Percentiles rank a stretch among this genome's conserved stretches.
These are phyloP conservation scores for Paecilomyces sp. DNA, from an alignment of 2,329 filamentous ascomycete genomes.

Conservation along the genomic window DNA sequence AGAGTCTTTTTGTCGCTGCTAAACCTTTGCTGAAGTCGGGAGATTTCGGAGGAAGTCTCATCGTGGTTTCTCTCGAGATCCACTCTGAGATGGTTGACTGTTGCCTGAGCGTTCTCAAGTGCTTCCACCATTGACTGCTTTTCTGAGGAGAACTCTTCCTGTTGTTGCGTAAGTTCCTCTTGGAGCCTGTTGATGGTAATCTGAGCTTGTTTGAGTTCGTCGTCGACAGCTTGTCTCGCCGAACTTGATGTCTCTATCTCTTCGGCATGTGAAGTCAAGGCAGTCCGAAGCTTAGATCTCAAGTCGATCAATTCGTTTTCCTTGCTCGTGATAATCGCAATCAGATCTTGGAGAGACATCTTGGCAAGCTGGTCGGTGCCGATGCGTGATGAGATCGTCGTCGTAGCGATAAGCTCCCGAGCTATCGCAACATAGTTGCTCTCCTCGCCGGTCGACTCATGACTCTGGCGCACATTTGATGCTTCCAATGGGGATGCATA, in stretches of 20 bases:
- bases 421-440: neutral
- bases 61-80: neutral
- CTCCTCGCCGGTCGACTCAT: neutral
- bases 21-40: neutral
- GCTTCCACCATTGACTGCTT: neutral
- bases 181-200: neutral
- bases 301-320: neutral
- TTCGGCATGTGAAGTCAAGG: neutral
- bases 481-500: neutral
- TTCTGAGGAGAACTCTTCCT: neutral
- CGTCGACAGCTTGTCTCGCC: neutral
- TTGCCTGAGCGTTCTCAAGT: neutral
- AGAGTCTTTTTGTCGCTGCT: neutral
- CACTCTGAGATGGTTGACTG: neutral
- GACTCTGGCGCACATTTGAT: neutral
- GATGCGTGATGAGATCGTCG: neutral
- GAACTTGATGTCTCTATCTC: neutral
- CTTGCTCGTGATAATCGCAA: neutral
- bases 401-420: neutral
- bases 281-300: neutral
- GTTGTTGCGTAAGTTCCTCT: neutral
- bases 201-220: neutral
- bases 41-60: neutral
- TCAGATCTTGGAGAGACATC: neutral
- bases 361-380: neutral